Conservation (phyloP, 2,329 filamentous ascomycete genomes). For the Fusarium pseudograminearum region DNA sequence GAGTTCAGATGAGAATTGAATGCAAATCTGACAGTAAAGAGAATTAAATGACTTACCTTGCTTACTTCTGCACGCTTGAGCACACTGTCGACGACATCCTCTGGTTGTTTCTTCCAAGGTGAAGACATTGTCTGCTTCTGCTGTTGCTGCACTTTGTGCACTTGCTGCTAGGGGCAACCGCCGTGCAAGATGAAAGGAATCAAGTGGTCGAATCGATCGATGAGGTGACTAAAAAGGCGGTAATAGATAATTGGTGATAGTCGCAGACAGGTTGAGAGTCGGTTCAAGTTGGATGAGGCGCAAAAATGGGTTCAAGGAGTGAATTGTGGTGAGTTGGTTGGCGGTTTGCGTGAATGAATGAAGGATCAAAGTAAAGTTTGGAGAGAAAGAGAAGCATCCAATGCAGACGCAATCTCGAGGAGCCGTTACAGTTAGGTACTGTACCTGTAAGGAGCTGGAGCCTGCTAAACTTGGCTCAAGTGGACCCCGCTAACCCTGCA, state of each 20-base stretch:
- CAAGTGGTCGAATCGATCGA: conserved; percentile 13
- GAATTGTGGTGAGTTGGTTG: conserved; percentile 35
- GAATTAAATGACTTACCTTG: conserved; percentile 67
- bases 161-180: conserved; percentile 42
- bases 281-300: conserved; percentile 3
- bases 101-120: conserved; percentile 72
- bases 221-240: background rate
- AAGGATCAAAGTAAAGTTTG: conserved; percentile 30
- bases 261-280: conserved; percentile 1
- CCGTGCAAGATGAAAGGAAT: conserved; percentile 12
- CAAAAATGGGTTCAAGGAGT: conserved; percentile 34
- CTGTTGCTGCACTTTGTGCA: conserved; percentile 23
- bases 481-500: conserved; percentile 25
- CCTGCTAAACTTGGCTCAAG: conserved; percentile 26
- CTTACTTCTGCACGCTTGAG: conserved; percentile 79
- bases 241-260: conserved; percentile 10
- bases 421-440: conserved; percentile 25
- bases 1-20: background rate
- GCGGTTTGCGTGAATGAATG: conserved; percentile 27
- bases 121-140: conserved; percentile 63
- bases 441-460: conserved; percentile 26
- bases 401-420: conserved; percentile 25
- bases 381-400: conserved; percentile 18
- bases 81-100: conserved; percentile 75
- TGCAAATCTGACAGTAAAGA: background rate